These are phyloP conservation scores for Metschnikowia amazonensis DNA, from an alignment of 805 yeast genomes.

Conservation along the genomic window DNA sequence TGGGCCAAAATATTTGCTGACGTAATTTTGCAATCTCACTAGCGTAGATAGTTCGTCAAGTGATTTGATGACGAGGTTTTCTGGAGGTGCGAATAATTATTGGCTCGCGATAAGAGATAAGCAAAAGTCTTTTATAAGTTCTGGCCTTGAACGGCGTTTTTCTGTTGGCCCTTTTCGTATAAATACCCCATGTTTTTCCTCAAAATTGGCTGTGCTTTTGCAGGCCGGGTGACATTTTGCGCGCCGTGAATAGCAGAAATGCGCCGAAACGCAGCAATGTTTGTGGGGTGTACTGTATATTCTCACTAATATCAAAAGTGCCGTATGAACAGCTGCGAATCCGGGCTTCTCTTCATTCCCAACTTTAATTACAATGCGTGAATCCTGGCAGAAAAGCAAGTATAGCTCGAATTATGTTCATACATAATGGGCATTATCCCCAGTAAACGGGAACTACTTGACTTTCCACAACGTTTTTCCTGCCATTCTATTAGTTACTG, in stretches of 20 bases:
- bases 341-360: neutral
- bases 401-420: neutral
- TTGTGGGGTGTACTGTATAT: conserved; percentile 6
- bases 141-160: conserved; percentile 8
- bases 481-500: neutral
- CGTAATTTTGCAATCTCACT: neutral
- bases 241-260: neutral
- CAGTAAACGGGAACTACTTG: neutral
- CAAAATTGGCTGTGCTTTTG: neutral
- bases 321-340: conserved; percentile 4
- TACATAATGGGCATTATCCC: neutral
- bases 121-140: conserved; percentile 1
- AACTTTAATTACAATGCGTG: neutral
- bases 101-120: conserved; percentile 9
- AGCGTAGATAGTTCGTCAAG: neutral
- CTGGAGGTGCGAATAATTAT: neutral
- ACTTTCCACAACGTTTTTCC: neutral
- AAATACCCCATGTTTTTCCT: conserved; percentile 6
- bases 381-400: neutral
- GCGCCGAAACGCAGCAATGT: conserved; percentile 1
- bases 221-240: neutral
- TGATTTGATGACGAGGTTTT: neutral
- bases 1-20: neutral
- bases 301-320: neutral
- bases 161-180: neutral